These are phyloP conservation scores for Dendrobium catenatum DNA, from an alignment of 106 monocot species.

Conservation along the genomic window DNA sequence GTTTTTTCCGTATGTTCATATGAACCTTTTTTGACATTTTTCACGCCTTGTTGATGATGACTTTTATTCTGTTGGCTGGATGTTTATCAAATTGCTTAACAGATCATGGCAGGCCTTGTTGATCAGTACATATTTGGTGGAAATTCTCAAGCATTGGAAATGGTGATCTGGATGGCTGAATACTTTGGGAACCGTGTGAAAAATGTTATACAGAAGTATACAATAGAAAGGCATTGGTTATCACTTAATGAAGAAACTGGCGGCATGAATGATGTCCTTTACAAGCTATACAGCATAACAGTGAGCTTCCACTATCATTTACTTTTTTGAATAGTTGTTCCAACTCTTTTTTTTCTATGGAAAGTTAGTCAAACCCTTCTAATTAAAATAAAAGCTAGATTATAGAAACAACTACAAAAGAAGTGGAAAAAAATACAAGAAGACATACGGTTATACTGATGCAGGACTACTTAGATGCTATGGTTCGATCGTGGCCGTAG, in stretches of 20 bases:
- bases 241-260: conserved; percentile 97
- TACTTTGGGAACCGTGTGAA: conserved; percentile 88
- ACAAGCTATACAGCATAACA: conserved; percentile 74
- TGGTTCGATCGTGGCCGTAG: too few relatives aligned
- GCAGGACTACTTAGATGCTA: too few relatives aligned
- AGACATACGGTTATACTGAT: not conserved
- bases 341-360: not conserved
- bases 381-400: not conserved
- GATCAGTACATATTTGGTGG: conserved; percentile 72
- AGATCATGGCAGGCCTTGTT: conserved; percentile 93
- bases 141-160: conserved; percentile 51
- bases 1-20: not conserved
- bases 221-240: conserved; percentile 85
- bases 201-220: conserved; percentile 81
- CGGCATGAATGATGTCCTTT: conserved; percentile 99
- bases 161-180: conserved; percentile 91
- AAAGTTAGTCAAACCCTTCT: not conserved
- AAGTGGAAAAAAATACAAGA: not conserved
- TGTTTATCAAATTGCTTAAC: conserved; percentile 12
- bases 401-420: not conserved
- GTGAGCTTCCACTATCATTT: conserved; percentile 21
- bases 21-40: not conserved
- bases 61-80: not conserved
- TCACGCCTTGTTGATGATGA: not conserved
- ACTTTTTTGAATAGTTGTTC: not conserved